A percentile compares a stretch with the other conserved stretches of the same genome.
phyloP scores from a whole-genome alignment of 257 asterid species.

The Eucommia ulmoides region DNA sequence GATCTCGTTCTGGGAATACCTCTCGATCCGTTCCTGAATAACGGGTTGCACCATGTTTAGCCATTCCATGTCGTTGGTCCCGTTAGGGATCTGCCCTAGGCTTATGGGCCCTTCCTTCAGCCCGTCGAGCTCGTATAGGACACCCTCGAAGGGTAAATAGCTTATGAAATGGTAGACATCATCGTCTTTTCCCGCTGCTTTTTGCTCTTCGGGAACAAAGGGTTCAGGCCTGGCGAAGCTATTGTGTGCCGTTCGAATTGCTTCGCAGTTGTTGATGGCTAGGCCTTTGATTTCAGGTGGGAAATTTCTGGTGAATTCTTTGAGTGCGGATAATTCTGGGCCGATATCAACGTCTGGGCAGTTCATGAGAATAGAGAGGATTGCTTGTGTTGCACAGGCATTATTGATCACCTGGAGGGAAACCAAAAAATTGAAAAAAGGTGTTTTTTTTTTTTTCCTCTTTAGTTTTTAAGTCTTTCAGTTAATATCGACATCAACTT shows the following conservation, averaged over 20 bases:
- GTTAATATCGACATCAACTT: too few species aligned
- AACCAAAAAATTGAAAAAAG: constrained; percentile 5
- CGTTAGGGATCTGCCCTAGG: constrained; percentile 70
- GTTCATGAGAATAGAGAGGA: constrained; percentile 78
- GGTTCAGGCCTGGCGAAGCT: constrained; percentile 98
- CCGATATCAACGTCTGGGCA: constrained; percentile 82
- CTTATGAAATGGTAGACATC: constrained; percentile 96
- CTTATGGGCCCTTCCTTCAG: constrained; percentile 96
- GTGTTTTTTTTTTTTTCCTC: background rate
- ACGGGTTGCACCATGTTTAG: constrained; percentile 73
- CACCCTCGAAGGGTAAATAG: constrained; percentile 83
- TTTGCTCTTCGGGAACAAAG: constrained; percentile 85
- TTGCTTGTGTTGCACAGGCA: constrained; percentile 99
- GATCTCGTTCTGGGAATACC: constrained; percentile 76
- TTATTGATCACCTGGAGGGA: constrained; percentile 72
- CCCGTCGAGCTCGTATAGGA: constrained; percentile 94
- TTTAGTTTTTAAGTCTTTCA: constrained; percentile 5
- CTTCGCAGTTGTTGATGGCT: constrained; percentile 90
- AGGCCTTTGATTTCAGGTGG: constrained; percentile 93
- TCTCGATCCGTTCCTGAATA: constrained; percentile 82
- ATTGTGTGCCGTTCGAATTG: constrained; percentile 90
- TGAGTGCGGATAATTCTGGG: constrained; percentile 66
- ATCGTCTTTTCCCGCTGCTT: constrained; percentile 73
- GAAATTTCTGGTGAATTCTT: constrained; percentile 79
- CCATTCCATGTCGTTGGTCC: constrained; percentile 70